These are phyloP conservation scores for Lagerstroemia speciosa DNA, from an alignment of 345 rosid species.

Conservation along the genomic window DNA sequence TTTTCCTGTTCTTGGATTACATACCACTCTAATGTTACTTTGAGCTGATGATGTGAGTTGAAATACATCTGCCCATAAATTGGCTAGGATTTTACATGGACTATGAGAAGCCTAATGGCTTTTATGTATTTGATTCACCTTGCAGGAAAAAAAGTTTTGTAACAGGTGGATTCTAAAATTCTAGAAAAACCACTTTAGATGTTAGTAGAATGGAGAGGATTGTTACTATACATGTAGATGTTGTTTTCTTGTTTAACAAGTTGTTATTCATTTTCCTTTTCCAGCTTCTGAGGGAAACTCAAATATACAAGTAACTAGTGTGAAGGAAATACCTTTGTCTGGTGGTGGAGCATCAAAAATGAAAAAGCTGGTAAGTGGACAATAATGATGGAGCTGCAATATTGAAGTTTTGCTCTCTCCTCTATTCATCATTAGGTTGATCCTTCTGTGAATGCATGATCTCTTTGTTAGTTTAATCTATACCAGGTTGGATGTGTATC, in stretches of 20 bases:
- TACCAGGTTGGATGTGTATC: not conserved
- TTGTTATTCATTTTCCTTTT: conserved; percentile 6
- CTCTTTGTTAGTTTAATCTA: not conserved
- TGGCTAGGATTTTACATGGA: not conserved
- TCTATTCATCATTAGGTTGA: not conserved
- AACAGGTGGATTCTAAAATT: not conserved
- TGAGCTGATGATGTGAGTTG: not conserved
- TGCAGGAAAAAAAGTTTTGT: not conserved
- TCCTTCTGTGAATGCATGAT: not conserved
- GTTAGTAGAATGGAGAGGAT: not conserved
- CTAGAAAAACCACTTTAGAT: not conserved
- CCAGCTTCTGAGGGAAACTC: conserved; percentile 38
- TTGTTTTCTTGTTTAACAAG: conserved; percentile 8
- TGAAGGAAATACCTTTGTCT: conserved; percentile 32
- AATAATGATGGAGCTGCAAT: not conserved
- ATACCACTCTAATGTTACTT: not conserved
- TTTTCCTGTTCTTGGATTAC: not conserved
- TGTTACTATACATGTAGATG: not conserved
- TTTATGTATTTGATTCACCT: not conserved
- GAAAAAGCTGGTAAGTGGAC: conserved; percentile 51
- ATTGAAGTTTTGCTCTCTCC: not conserved
- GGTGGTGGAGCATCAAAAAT: conserved; percentile 41
- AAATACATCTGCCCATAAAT: not conserved
- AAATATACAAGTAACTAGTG: conserved; percentile 18
- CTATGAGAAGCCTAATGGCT: not conserved